A percentile compares a stretch with the other conserved stretches of the same genome.
phyloP scores from a whole-genome alignment of 1,284 basidiomycete genomes.

The Clitocybe nebularis region DNA sequence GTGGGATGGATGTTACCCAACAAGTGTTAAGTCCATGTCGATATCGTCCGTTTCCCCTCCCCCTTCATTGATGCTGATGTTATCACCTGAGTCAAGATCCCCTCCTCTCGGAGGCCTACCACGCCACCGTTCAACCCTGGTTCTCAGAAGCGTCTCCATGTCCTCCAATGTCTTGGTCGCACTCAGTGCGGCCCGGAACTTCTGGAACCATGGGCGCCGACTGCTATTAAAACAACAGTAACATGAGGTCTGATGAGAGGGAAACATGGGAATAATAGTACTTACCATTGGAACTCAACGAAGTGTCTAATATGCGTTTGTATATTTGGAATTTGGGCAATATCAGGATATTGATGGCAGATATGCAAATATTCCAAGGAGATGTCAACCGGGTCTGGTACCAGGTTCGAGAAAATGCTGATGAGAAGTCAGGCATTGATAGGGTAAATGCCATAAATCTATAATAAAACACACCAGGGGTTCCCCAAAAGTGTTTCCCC shows the following conservation, averaged over 20 bases:
- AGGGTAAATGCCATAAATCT: too few relatives aligned
- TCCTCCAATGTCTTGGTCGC: slow-evolving; percentile 40
- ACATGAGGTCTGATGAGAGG: slow-evolving; percentile 9
- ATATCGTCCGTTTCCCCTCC: slow-evolving; percentile 4
- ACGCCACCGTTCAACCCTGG: slow-evolving; percentile 49
- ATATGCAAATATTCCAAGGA: slow-evolving; percentile 61
- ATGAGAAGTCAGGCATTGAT: slow-evolving; percentile 5
- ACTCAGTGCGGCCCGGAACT: slow-evolving; percentile 45
- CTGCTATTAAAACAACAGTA: slow-evolving; percentile 28
- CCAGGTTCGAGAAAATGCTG: slow-evolving; percentile 48
- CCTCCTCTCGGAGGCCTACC: slow-evolving; percentile 28
- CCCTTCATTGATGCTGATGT: slow-evolving; percentile 1
- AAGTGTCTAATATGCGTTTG: slow-evolving; percentile 61
- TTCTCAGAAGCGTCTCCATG: slow-evolving; percentile 39
- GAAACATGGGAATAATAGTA: slow-evolving; percentile 13
- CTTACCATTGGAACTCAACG: slow-evolving; percentile 60
- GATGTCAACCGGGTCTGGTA: slow-evolving; percentile 58
- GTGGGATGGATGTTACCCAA: slow-evolving; percentile 1
- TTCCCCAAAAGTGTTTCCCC: slow-evolving; percentile 69
- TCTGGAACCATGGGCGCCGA: slow-evolving; percentile 51
- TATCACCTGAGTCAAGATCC: slow-evolving; percentile 13
- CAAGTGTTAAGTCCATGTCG: slow-evolving; percentile 1
- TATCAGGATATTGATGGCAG: slow-evolving; percentile 45
- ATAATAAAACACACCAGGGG: slow-evolving; percentile 61
- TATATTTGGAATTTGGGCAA: slow-evolving; percentile 42